Conservation (phyloP, 2,329 filamentous ascomycete genomes). For the Passalora sequoiae region DNA sequence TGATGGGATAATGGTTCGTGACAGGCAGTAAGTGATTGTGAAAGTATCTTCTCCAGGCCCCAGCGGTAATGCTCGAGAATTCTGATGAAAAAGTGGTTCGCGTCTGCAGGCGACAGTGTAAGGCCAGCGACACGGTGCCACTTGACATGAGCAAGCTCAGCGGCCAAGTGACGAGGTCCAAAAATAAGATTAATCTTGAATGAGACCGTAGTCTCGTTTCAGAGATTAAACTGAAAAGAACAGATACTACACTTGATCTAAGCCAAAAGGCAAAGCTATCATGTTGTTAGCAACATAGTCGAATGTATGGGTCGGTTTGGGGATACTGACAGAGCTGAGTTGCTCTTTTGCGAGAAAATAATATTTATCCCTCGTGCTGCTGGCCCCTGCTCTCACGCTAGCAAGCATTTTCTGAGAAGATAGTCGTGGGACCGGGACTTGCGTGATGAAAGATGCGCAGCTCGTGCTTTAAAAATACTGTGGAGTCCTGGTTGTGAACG, state of each 20-base stretch:
- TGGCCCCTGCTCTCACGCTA: too few relatives aligned
- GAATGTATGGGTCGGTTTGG: neutral
- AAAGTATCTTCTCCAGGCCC: slow-evolving; percentile 10
- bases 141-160: slow-evolving; percentile 15
- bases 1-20: too few relatives aligned
- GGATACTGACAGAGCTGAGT: neutral
- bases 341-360: too few relatives aligned
- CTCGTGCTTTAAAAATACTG: neutral
- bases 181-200: slow-evolving; percentile 23
- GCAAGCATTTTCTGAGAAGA: too few relatives aligned
- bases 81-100: slow-evolving; percentile 14
- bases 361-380: too few relatives aligned
- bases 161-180: slow-evolving; percentile 11
- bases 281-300: neutral
- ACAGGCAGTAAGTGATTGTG: too few relatives aligned
- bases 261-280: neutral
- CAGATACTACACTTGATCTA: slow-evolving; percentile 13
- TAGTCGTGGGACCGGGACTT: too few relatives aligned
- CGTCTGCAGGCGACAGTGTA: slow-evolving; percentile 12
- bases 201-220: slow-evolving; percentile 16
- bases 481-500: neutral
- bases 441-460: neutral
- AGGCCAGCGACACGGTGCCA: slow-evolving; percentile 15
- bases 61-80: neutral
- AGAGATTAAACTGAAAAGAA: slow-evolving; percentile 23